Evolutionary conservation across 2,329 filamentous ascomycete species (phyloP).

Genomic region (Stylonectria norvegica): DNA sequence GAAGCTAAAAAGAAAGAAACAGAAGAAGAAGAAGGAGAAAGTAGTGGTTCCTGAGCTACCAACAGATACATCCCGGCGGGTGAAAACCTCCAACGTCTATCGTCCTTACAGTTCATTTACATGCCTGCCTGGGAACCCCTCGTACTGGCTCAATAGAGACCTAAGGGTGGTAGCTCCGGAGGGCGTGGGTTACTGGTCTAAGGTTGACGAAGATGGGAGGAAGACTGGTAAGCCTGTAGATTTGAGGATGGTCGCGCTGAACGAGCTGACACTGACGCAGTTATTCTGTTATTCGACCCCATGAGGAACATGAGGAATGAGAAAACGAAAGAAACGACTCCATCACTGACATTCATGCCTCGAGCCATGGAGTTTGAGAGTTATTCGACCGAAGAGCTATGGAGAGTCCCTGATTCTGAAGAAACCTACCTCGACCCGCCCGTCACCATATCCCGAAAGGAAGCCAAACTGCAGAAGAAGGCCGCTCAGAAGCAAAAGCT

Average conservation of each 20-base stretch:
- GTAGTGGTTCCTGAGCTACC: neutral
- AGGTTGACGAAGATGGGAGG: slow-evolving; percentile 16
- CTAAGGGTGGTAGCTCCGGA: slow-evolving; percentile 28
- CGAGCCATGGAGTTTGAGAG: slow-evolving; percentile 28
- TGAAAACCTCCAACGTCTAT: slow-evolving; percentile 27
- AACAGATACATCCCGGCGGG: slow-evolving; percentile 3
- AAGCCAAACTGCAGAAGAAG: slow-evolving; percentile 15
- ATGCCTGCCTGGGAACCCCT: slow-evolving; percentile 19
- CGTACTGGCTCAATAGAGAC: slow-evolving; percentile 25
- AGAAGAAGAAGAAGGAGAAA: slow-evolving; percentile 1
- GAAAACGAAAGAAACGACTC: slow-evolving; percentile 16
- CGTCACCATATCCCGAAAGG: slow-evolving; percentile 15
- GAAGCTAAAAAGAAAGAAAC: slow-evolving; percentile 8
- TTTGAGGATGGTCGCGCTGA: neutral
- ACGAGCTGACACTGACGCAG: slow-evolving; percentile 11
- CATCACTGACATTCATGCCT: slow-evolving; percentile 29
- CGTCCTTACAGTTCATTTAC: slow-evolving; percentile 28
- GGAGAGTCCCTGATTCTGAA: slow-evolving; percentile 22
- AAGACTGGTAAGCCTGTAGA: slow-evolving; percentile 18
- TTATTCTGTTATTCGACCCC: slow-evolving; percentile 24
- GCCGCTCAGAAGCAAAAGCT: slow-evolving; percentile 6
- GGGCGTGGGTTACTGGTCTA: slow-evolving; percentile 24
- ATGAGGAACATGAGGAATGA: slow-evolving; percentile 20
- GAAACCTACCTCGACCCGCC: slow-evolving; percentile 28
- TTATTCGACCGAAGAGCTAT: slow-evolving; percentile 27